A percentile compares a stretch with the other conserved stretches of the same genome.
Conservation (phyloP, 2,329 filamentous ascomycete genomes). For the Talaromyces sp. region DNA sequence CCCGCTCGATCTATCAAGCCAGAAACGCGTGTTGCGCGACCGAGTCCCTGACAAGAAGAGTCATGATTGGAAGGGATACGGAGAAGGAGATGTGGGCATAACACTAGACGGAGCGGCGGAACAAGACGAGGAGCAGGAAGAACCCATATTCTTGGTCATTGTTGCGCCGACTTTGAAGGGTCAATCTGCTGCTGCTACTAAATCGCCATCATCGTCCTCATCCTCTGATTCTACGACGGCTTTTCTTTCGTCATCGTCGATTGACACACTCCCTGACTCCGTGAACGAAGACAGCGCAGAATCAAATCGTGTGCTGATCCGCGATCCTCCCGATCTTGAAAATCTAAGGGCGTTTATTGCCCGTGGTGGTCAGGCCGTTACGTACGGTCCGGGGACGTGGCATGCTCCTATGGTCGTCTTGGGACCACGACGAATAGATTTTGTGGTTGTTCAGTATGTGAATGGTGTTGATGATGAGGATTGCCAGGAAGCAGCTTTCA, state of each 20-base stretch:
- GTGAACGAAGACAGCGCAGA: conserved; percentile 14
- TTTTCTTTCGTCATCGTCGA: conserved; percentile 5
- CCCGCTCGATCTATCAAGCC: conserved; percentile 57
- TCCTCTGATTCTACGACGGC: background rate
- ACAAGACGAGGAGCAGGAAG: conserved; percentile 19
- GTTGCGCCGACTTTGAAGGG: conserved; percentile 71
- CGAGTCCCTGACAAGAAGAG: conserved; percentile 7
- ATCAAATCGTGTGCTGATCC: conserved; percentile 34
- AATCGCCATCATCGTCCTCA: background rate
- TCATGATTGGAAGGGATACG: conserved; percentile 11
- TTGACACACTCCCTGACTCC: background rate
- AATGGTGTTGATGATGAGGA: conserved; percentile 81
- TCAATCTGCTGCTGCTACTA: conserved; percentile 29
- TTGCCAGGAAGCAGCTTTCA: conserved; percentile 68
- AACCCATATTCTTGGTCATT: conserved; percentile 67
- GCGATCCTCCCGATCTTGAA: conserved; percentile 62
- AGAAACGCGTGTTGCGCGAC: conserved; percentile 16
- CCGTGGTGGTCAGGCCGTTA: conserved; percentile 73
- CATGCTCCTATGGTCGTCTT: conserved; percentile 94
- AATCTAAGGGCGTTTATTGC: conserved; percentile 73
- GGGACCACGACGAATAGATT: conserved; percentile 66
- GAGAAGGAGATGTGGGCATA: conserved; percentile 10
- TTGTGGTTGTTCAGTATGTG: conserved; percentile 82
- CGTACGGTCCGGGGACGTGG: conserved; percentile 88
- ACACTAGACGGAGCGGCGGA: conserved; percentile 7